Evolutionary conservation across 371 early-diverging fungal species (phyloP).

Genomic region (Rhizomucor miehei): DNA sequence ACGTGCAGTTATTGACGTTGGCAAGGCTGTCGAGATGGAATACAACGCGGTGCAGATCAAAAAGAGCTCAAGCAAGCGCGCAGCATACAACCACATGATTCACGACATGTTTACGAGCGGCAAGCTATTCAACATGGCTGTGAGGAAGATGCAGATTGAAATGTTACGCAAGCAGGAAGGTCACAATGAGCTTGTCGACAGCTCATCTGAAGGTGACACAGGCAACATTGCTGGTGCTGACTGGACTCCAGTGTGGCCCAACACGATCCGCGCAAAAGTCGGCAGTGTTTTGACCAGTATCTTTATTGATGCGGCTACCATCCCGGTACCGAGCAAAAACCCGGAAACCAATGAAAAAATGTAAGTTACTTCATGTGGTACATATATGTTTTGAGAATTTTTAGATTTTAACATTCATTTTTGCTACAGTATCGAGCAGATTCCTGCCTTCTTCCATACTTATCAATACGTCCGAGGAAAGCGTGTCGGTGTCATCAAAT

Average conservation of each 20-base stretch:
- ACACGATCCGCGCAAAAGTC: constrained; percentile 59
- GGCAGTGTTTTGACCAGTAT: constrained; percentile 69
- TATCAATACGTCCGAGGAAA: constrained; percentile 65
- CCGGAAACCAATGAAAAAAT: constrained; percentile 56
- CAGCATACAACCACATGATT: constrained; percentile 41
- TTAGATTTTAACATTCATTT: background rate
- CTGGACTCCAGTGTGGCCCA: constrained; percentile 72
- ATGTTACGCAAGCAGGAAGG: constrained; percentile 41
- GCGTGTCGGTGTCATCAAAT: constrained; percentile 72
- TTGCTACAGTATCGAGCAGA: constrained; percentile 41
- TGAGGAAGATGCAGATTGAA: constrained; percentile 68
- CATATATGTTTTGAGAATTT: background rate
- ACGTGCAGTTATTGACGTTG: constrained; percentile 65
- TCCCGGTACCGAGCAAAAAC: constrained; percentile 60
- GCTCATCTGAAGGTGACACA: constrained; percentile 24
- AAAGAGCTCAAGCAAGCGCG: constrained; percentile 23
- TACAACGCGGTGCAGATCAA: constrained; percentile 78
- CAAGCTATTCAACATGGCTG: constrained; percentile 75
- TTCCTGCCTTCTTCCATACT: constrained; percentile 84
- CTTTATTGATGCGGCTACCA: constrained; percentile 71
- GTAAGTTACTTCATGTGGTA: constrained; percentile 15
- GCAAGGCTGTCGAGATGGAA: constrained; percentile 81
- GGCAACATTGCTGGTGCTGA: constrained; percentile 24
- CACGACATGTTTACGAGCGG: constrained; percentile 67
- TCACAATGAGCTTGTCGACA: constrained; percentile 7